Base-by-base conservation (phyloP, 192 early-diverging fungal species). In the Coemansia sp. region DNA sequence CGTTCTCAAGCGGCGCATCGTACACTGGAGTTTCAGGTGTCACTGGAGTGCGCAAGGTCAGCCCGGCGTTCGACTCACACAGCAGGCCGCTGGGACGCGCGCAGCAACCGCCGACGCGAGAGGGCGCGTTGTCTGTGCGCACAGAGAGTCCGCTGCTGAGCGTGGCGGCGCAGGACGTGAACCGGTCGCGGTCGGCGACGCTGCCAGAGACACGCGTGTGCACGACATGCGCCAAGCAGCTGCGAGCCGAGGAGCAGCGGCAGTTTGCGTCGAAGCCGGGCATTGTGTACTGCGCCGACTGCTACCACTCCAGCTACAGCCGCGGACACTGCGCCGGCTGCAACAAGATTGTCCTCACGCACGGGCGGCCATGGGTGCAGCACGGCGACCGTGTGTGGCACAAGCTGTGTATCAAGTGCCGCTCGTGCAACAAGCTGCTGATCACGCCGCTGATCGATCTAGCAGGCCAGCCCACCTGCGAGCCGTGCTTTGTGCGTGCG, bases 351-450 rank as follows among this genome's bases (percentile, higher is more conserved):
- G 76, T 83, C 61, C 67, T 83, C 41, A 79, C 75, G 1, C 68
- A 79, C 34, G 81, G 81, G 19, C 65, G 81, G 9, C 75, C 75
- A 13, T 83, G 81, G 81, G 69, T 79, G 57, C 75, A 79, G 70
- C 64, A 72, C 57, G 72, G 72, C 38, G 75, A 67, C 44, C 54
- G 50, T 2, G 72, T 75, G 13, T 83, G 81, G 81, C 81, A 83
- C 55, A 79, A 83, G 61, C 73, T 83, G 59, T 83, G 81, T 50
- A 68, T 83, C 48, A 68, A 67, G 47, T 83, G 81, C 52, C 37
- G 53, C 22, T n/a, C 57, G 3, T 83, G 81, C 52, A 38, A 33
- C 20, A 75, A 69, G 40, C 58, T 75, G 25, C 63, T 83, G 10
- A 57, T 79, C 6, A 55, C 62, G 7, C 81, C 81, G 48, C 59